These are phyloP conservation scores for Colletotrichum sp. DNA, from an alignment of 2,329 filamentous ascomycete genomes.

Conservation along the genomic window DNA sequence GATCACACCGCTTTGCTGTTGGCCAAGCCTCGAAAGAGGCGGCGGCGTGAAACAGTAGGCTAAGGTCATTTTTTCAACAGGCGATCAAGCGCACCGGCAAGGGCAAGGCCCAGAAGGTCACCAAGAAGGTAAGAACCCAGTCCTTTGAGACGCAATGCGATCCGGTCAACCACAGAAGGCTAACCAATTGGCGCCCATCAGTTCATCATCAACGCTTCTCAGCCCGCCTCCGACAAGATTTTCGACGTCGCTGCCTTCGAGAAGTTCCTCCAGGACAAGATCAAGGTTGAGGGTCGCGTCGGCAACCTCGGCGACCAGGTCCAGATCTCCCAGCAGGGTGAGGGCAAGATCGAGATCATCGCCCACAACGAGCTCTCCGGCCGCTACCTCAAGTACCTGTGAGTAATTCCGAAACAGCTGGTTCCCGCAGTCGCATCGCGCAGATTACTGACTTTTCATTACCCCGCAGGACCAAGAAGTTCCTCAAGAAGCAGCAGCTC, in stretches of 20 bases:
- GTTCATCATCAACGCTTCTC: conserved; percentile 99
- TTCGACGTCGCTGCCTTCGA: conserved; percentile 98
- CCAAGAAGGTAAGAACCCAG: conserved; percentile 76
- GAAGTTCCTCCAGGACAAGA: conserved; percentile 99
- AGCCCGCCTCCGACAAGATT: conserved; percentile 99
- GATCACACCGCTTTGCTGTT: conserved; percentile 90
- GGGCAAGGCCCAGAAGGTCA: conserved; percentile 74
- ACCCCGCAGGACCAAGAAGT: conserved; percentile 91
- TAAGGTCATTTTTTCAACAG: conserved; percentile 73
- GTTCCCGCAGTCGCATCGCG: neutral
- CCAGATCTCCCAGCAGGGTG: conserved; percentile 86
- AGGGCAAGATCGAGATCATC: conserved; percentile 98
- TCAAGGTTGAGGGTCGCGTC: conserved; percentile 99
- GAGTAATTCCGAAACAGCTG: conserved; percentile 43
- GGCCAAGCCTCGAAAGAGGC: conserved; percentile 60
- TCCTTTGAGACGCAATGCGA: neutral
- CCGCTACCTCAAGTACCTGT: conserved; percentile 99
- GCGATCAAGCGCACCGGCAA: conserved; percentile 66
- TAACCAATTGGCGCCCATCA: conserved; percentile 38
- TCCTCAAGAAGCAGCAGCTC: conserved; percentile 99
- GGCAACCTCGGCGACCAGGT: conserved; percentile 97
- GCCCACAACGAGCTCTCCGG: conserved; percentile 98
- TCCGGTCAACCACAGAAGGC: neutral
- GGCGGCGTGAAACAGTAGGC: conserved; percentile 88
- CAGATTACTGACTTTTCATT: neutral